phyloP scores from a whole-genome alignment of 2,329 filamentous ascomycete species.

The Periconia digitata region DNA sequence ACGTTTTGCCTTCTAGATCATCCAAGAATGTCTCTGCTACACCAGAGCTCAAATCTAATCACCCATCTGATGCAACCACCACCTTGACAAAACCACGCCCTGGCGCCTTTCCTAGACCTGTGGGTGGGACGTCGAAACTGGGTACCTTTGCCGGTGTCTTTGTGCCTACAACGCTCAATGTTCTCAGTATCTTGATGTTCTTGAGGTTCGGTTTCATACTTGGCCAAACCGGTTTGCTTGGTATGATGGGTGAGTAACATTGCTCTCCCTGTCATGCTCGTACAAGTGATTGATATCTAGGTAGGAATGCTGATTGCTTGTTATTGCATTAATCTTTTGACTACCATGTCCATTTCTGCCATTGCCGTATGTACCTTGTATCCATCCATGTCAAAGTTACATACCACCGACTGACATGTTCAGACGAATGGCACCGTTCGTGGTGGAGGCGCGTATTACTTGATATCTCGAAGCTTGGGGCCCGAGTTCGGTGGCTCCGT shows the following conservation, averaged over 20 bases:
- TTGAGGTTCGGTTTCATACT: slow-evolving; percentile 83
- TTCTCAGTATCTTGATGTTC: slow-evolving; percentile 90
- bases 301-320: slow-evolving; percentile 70
- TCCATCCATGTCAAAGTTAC: not conserved
- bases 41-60: slow-evolving; percentile 21
- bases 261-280: slow-evolving; percentile 10
- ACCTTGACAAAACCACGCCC: slow-evolving; percentile 31
- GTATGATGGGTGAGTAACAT: slow-evolving; percentile 69
- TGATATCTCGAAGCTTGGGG: slow-evolving; percentile 82
- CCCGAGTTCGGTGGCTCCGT: slow-evolving; percentile 90
- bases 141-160: slow-evolving; percentile 70
- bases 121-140: slow-evolving; percentile 61
- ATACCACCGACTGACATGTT: not conserved
- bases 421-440: slow-evolving; percentile 81
- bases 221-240: slow-evolving; percentile 75
- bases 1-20: slow-evolving; percentile 12
- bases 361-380: slow-evolving; percentile 57
- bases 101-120: slow-evolving; percentile 43
- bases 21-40: slow-evolving; percentile 5
- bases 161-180: slow-evolving; percentile 85
- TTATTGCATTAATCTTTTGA: slow-evolving; percentile 82
- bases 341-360: slow-evolving; percentile 81
- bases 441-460: slow-evolving; percentile 83
- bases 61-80: slow-evolving; percentile 31
- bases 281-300: slow-evolving; percentile 10